Evolutionary conservation across 2,329 filamentous ascomycete genomes (phyloP).

Genomic region (Coniochaeta prunicola): DNA sequence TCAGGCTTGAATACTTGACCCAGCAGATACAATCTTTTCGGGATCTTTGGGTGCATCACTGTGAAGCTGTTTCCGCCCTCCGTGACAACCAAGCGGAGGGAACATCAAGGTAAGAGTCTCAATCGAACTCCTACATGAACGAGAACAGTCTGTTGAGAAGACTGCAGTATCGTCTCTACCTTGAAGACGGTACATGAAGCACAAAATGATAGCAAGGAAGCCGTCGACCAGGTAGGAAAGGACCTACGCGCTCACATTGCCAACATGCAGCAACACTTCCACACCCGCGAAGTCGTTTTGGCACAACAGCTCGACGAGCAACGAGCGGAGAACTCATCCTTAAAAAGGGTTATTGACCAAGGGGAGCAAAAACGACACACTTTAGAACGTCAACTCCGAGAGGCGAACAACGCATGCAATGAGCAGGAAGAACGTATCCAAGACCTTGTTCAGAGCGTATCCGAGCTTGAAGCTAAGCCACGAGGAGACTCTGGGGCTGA

Average conservation of each 20-base stretch:
- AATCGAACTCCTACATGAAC: neutral
- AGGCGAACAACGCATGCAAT: neutral
- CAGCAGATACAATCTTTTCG: neutral
- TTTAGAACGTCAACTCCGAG: neutral
- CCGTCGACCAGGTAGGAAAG: neutral
- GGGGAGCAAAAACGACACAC: neutral
- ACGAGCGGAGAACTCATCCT: neutral
- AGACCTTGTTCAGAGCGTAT: neutral
- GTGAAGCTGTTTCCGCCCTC: neutral
- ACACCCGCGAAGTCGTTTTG: neutral
- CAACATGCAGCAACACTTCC: slow-evolving; percentile 3
- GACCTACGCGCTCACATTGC: neutral
- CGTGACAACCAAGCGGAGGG: neutral
- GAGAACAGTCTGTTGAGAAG: neutral
- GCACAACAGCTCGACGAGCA: neutral
- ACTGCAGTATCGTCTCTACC: neutral
- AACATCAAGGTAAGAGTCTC: neutral
- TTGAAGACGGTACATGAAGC: neutral
- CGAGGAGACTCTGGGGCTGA: neutral
- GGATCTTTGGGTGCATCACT: neutral
- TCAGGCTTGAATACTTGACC: neutral
- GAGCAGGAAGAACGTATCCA: neutral
- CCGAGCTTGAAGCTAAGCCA: neutral
- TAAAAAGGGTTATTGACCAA: neutral
- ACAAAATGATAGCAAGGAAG: neutral